Conservation (phyloP, 2,329 filamentous ascomycete genomes). For the Colletotrichum eremochloae region DNA sequence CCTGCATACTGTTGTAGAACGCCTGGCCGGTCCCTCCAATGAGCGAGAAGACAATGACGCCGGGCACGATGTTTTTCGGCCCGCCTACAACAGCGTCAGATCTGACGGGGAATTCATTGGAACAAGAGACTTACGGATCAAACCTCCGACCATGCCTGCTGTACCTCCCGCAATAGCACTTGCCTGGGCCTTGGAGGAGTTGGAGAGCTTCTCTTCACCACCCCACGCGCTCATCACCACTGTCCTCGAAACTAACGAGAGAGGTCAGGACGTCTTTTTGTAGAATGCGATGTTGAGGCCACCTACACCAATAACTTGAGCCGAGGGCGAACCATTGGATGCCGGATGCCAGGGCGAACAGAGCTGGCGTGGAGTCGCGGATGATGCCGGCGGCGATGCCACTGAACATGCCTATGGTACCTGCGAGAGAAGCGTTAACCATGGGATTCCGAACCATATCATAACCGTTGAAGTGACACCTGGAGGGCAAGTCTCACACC, state of each 20-base stretch:
- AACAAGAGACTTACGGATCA: conserved; percentile 60
- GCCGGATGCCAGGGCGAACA: conserved; percentile 80
- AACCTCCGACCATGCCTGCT: conserved; percentile 72
- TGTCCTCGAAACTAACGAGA: conserved; percentile 60
- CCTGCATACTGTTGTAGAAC: conserved; percentile 51
- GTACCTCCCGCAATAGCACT: conserved; percentile 80
- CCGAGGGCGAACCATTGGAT: conserved; percentile 87
- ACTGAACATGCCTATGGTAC: conserved; percentile 71
- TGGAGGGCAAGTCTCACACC: not conserved
- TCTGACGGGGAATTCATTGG: not conserved
- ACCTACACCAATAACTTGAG: conserved; percentile 80
- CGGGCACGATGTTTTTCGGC: conserved; percentile 65
- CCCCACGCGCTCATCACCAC: conserved; percentile 63
- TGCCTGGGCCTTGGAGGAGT: conserved; percentile 72
- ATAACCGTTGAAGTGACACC: not conserved
- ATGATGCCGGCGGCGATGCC: conserved; percentile 81
- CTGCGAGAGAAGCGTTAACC: conserved; percentile 54
- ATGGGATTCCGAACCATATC: not conserved
- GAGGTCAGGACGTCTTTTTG: conserved; percentile 31
- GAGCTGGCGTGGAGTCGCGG: conserved; percentile 73
- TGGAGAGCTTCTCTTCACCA: conserved; percentile 65
- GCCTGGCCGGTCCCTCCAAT: conserved; percentile 57
- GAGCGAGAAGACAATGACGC: conserved; percentile 62
- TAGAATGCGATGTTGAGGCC: not conserved
- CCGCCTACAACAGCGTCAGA: conserved; percentile 56